Conservation (phyloP, 2,329 filamentous ascomycete genomes). For the Didymella segeticola region DNA sequence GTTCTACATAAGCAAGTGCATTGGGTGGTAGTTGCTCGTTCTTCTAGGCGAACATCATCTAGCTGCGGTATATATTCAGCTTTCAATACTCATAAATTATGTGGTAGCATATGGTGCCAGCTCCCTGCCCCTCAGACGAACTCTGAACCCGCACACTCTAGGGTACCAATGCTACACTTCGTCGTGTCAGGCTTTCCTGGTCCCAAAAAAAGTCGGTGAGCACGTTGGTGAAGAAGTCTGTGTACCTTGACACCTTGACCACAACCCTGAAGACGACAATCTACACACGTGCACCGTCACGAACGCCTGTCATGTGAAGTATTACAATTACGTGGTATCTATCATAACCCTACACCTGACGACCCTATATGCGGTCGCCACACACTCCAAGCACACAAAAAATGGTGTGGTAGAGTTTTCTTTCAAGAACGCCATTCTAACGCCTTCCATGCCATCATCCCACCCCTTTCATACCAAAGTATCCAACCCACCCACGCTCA, state of each 20-base stretch:
- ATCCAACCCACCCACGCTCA: background rate
- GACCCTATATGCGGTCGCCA: too few relatives aligned
- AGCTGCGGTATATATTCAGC: conserved; percentile 5
- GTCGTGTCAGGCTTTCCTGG: too few relatives aligned
- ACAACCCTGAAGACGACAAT: too few relatives aligned
- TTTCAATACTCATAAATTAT: background rate
- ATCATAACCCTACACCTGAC: too few relatives aligned
- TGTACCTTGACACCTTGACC: background rate
- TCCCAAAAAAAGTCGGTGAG: too few relatives aligned
- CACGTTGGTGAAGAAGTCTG: background rate
- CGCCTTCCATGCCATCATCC: conserved; percentile 10
- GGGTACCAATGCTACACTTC: too few relatives aligned
- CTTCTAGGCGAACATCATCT: conserved; percentile 9
- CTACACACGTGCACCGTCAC: background rate
- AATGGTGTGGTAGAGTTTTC: background rate
- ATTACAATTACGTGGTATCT: conserved; percentile 20
- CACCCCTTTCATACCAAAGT: background rate
- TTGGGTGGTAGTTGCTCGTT: conserved; percentile 12
- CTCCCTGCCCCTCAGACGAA: too few relatives aligned
- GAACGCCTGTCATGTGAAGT: background rate
- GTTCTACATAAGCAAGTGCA: conserved; percentile 4
- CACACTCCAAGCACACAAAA: background rate
- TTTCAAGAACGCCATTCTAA: conserved; percentile 10
- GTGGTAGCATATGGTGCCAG: too few relatives aligned
- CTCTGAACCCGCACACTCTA: too few relatives aligned